These are phyloP conservation scores for Candida ulmi DNA, from an alignment of 805 yeast genomes.

Conservation along the genomic window DNA sequence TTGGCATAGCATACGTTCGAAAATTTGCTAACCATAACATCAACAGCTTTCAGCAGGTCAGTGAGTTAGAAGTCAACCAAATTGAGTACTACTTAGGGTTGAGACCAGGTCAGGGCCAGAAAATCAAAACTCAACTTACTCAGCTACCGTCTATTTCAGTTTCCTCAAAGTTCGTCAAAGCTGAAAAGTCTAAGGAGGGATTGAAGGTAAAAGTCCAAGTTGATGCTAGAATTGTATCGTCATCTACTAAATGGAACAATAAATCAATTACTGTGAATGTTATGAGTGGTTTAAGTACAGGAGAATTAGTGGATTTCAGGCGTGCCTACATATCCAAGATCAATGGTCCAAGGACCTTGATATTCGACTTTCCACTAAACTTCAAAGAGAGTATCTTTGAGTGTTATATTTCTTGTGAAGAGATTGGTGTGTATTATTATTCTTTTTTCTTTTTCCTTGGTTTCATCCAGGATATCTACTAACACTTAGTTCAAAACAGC, in stretches of 20 bases:
- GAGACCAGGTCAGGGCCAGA: constrained; percentile 35
- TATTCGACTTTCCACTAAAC: constrained; percentile 18
- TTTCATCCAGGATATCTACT: too few species aligned
- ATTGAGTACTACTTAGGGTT: constrained; percentile 37
- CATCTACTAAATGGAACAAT: constrained; percentile 27
- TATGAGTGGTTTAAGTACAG: constrained; percentile 25
- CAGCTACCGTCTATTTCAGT: constrained; percentile 33
- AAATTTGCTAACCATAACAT: constrained; percentile 33
- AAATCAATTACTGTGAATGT: constrained; percentile 27
- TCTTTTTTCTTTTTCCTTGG: too few species aligned
- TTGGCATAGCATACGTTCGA: constrained; percentile 37
- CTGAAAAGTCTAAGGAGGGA: constrained; percentile 3
- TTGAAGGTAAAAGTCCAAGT: constrained; percentile 18
- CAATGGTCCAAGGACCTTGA: constrained; percentile 22
- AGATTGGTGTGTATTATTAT: constrained; percentile 21
- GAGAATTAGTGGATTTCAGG: constrained; percentile 39
- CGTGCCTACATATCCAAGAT: constrained; percentile 27
- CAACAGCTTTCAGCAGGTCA: constrained; percentile 26
- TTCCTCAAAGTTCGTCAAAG: constrained; percentile 11
- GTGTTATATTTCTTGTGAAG: constrained; percentile 32
- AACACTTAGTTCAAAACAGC: constrained; percentile 8
- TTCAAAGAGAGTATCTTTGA: constrained; percentile 20
- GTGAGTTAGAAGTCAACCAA: constrained; percentile 23
- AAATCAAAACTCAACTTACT: constrained; percentile 28
- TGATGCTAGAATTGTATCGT: constrained; percentile 7